These are phyloP conservation scores for Candida sanyaensis DNA, from an alignment of 1,139 yeast species.

Conservation along the genomic window DNA sequence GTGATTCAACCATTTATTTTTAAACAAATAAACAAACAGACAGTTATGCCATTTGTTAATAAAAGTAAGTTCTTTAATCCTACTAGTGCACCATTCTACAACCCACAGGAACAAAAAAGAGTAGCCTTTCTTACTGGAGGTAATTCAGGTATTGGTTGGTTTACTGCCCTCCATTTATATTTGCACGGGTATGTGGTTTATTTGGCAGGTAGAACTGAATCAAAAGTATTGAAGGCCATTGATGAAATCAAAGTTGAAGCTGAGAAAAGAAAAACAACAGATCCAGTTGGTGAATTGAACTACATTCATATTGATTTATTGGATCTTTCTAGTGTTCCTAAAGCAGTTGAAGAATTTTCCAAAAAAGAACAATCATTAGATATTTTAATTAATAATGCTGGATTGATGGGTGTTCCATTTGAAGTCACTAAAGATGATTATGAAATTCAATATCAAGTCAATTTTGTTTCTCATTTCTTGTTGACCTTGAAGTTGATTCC, in stretches of 20 bases:
- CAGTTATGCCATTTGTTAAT: conserved; percentile 1
- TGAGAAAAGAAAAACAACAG: conserved; percentile 17
- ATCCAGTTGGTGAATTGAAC: conserved; percentile 29
- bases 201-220: conserved; percentile 42
- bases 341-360: conserved; percentile 29
- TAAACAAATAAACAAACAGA: too few species aligned
- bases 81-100: conserved; percentile 30
- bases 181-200: conserved; percentile 46
- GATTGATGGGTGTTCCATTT: conserved; percentile 42
- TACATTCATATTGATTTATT: conserved; percentile 35
- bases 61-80: conserved; percentile 21
- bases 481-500: conserved; percentile 35
- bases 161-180: conserved; percentile 41
- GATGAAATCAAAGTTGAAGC: conserved; percentile 33
- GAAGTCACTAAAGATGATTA: conserved; percentile 37
- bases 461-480: conserved; percentile 36
- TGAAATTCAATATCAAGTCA: conserved; percentile 47
- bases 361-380: conserved; percentile 31
- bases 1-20: too few species aligned
- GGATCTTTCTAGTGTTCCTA: conserved; percentile 30
- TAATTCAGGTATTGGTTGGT: conserved; percentile 47
- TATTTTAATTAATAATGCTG: conserved; percentile 43
- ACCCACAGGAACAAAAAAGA: conserved; percentile 39
- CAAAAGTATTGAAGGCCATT: conserved; percentile 37
- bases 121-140: conserved; percentile 51